Conservation (phyloP, 768 basidiomycete genomes). For the Mycena belliarum region DNA sequence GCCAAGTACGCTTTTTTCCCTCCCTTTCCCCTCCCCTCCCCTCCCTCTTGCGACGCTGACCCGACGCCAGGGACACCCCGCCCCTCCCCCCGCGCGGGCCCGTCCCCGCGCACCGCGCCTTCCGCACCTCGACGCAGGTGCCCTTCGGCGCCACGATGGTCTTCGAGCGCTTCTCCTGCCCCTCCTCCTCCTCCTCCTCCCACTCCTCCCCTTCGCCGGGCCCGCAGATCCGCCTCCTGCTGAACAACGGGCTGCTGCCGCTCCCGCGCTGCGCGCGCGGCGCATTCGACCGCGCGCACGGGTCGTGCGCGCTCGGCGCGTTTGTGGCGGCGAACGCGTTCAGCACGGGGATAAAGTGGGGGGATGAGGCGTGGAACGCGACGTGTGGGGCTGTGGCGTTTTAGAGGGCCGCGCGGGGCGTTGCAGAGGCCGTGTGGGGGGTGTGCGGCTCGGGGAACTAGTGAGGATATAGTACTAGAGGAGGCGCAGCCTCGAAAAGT, state of each 20-base stretch:
- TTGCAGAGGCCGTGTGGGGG: no score
- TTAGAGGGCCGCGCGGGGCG: neutral
- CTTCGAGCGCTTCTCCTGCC: conserved; percentile 44
- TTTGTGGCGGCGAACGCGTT: conserved; percentile 24
- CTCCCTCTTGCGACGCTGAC: no score
- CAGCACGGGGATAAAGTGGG: conserved; percentile 30
- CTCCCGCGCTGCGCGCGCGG: conserved; percentile 12
- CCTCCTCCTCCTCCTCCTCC: conserved; percentile 36
- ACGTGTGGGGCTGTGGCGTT: conserved; percentile 24
- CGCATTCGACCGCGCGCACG: neutral
- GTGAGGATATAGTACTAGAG: no score
- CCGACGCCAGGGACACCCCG: conserved; percentile 36
- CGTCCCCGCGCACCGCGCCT: conserved; percentile 31
- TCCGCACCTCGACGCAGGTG: conserved; percentile 39
- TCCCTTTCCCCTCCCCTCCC: no score
- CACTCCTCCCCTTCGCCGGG: conserved; percentile 33
- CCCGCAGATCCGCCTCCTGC: conserved; percentile 39
- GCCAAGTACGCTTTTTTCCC: neutral
- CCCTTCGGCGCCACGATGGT: conserved; percentile 47
- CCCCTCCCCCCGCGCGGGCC: conserved; percentile 32
- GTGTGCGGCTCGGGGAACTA: no score
- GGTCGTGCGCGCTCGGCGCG: conserved; percentile 23
- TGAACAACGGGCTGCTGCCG: conserved; percentile 42
- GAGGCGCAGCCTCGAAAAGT: neutral
- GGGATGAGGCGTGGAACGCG: conserved; percentile 36